Evolutionary conservation across 2,329 filamentous ascomycete species (phyloP).

Genomic region (Coleophoma cylindrospora): DNA sequence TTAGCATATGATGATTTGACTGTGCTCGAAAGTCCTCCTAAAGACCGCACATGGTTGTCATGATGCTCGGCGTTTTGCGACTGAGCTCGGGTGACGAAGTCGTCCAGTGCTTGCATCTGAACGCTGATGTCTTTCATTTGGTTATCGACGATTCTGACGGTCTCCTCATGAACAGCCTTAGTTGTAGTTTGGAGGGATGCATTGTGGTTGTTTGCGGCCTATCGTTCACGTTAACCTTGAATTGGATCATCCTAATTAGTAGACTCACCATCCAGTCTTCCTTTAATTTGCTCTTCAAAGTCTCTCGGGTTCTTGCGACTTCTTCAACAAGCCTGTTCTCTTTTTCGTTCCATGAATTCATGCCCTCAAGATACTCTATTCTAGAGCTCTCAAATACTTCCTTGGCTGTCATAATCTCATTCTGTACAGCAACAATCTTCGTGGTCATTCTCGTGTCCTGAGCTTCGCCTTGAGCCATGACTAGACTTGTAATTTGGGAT

Average conservation of each 20-base stretch:
- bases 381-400: conserved; percentile 61
- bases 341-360: conserved; percentile 69
- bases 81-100: conserved; percentile 79
- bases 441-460: conserved; percentile 68
- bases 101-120: conserved; percentile 88
- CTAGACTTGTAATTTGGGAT: conserved; percentile 69
- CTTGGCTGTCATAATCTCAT: conserved; percentile 60
- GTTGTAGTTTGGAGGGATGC: conserved; percentile 79
- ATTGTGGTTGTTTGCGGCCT: conserved; percentile 73
- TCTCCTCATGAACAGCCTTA: conserved; percentile 84
- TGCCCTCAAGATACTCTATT: conserved; percentile 60
- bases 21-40: conserved; percentile 60
- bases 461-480: conserved; percentile 67
- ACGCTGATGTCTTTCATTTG: conserved; percentile 81
- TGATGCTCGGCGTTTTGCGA: conserved; percentile 77
- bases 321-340: conserved; percentile 66
- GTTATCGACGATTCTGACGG: conserved; percentile 80
- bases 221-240: background rate
- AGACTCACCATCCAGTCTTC: conserved; percentile 75
- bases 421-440: conserved; percentile 57
- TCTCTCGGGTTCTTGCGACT: conserved; percentile 68
- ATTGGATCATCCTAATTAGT: background rate
- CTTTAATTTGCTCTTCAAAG: conserved; percentile 75
- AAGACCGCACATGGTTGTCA: conserved; percentile 58
- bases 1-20: conserved; percentile 70